phyloP scores from a whole-genome alignment of 805 yeast genomes.

The Kuraishia cidri region DNA sequence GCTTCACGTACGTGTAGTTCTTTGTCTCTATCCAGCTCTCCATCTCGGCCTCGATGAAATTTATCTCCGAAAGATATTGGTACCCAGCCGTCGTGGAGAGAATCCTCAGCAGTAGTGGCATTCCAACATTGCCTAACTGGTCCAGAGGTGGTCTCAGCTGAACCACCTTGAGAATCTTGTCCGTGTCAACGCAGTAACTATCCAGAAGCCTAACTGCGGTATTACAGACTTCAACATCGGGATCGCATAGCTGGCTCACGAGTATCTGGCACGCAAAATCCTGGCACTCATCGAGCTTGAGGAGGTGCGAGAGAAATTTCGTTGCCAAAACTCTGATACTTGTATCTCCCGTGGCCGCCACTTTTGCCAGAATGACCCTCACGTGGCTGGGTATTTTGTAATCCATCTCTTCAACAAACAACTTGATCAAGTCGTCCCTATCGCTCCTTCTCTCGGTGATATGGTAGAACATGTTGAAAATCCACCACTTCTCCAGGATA shows the following conservation, averaged over 20 bases:
- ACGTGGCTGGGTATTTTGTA: constrained; percentile 56
- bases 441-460: constrained; percentile 44
- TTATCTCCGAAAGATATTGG: constrained; percentile 45
- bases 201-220: constrained; percentile 48
- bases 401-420: constrained; percentile 55
- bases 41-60: constrained; percentile 59
- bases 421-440: constrained; percentile 46
- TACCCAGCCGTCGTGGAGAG: constrained; percentile 66
- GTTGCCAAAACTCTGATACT: constrained; percentile 52
- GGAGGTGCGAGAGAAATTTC: constrained; percentile 32
- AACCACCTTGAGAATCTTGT: constrained; percentile 42
- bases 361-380: constrained; percentile 55
- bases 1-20: constrained; percentile 35
- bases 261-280: constrained; percentile 45
- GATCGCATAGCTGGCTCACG: constrained; percentile 65
- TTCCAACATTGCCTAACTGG: constrained; percentile 21
- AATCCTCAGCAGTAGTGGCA: constrained; percentile 47
- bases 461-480: constrained; percentile 73
- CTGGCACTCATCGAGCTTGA: constrained; percentile 20
- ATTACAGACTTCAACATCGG: constrained; percentile 42
- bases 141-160: constrained; percentile 44
- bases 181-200: constrained; percentile 35
- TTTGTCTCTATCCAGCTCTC: constrained; percentile 51
- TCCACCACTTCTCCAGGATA: constrained; percentile 73
- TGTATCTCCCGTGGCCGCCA: constrained; percentile 45